Evolutionary conservation across 306 rosid species (phyloP), one percentile per base, ranked within the genome.

Genomic region (Citrullus colocynthis): DNA sequence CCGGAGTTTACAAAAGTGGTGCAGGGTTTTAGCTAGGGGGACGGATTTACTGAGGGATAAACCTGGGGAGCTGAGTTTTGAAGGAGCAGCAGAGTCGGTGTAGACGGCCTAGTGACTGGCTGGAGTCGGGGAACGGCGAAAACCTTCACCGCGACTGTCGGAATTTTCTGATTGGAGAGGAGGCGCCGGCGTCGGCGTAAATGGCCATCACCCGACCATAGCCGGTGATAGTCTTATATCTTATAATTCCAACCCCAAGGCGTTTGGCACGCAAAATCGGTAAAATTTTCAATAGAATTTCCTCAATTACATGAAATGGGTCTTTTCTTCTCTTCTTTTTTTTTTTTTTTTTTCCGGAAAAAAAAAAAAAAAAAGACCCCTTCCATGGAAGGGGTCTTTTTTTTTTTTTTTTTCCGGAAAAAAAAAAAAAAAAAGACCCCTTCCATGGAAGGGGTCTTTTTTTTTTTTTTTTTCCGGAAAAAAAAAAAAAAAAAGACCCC

Each of bases 131-230:
- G 56, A 70, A 70, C 37, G 75, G 58, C 21, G 12, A 24, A 2
- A 6, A 21, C 6, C 32, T 45, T 70, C 57, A 45, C 57, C 12
- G 20, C 14, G n/a, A 18, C 12, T 9, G 9, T 10, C 17, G 55
- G 34, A 42, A n/a, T n/a, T 67, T 18, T 42, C 32, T 67, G 74
- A 13, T 13, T 69, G 5, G 57, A 45, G 57, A 21, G 20, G 39
- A 70, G 57, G 36, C 56, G 36, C 55, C 75, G 56, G 75, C 58
- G 75, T 21, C 75, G 75, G 75, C 58, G 75, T 21, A 70, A 45
- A 21, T 70, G 57, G 13, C 75, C 57, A 6, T 45, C 39, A 3
- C 75, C 37, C 75, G n/a, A 70, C 39, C 75, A 45, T n/a, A 45
- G 41, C 20, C 20, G 57, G 74, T 42, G 75, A 41, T 20, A 55